Base-by-base conservation (phyloP, 148 eudicot genomes). In the Cornus suecica region DNA sequence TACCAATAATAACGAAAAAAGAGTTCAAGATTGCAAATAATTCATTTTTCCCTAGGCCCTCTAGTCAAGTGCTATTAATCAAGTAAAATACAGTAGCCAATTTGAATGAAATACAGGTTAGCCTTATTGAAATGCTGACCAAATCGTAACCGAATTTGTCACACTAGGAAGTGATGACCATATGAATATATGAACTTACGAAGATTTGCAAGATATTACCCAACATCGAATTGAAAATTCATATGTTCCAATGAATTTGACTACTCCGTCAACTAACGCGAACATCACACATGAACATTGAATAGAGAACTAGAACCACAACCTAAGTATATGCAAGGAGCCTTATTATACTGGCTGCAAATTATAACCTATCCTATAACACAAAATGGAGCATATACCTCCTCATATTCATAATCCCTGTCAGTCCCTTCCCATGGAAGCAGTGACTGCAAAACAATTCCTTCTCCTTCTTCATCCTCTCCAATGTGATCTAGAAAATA, bases 361-460 rank as follows among this genome's bases (percentile, higher is more conserved):
- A 58, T 20, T 58, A 18, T 5, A 58, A 22, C 24, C n/a, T 20
- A 18, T 58, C 58, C 16, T 2, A 11, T 20, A 2, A 14, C 18
- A 52, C 4, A 4, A 18, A 20, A 58, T 52, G 1, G n/a, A 22
- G 15, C 62, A 58, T 80, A 74, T 31, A 90, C 97, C 83, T 92
- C 97, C 75, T 90, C 92, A 54, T 92, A 92, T 20, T 76, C 45
- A 82, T 92, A 92, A 78, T 92, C 94, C 37, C 91, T 76, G 72
- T 89, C 89, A 75, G 77, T 84, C 76, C 91, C 92, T 74, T 90
- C 94, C 93, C 97, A 92, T 65, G 94, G 91, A 60, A 74, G 76
- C 30, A 82, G 86, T 37, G 87, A 83, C 48, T 80, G 89, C 80
- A 83, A n/a, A 54, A 76, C 79, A 26, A 79, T 82, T 65, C 84